Conservation (phyloP, 2,329 filamentous ascomycete species). For the Daldinia sp. region DNA sequence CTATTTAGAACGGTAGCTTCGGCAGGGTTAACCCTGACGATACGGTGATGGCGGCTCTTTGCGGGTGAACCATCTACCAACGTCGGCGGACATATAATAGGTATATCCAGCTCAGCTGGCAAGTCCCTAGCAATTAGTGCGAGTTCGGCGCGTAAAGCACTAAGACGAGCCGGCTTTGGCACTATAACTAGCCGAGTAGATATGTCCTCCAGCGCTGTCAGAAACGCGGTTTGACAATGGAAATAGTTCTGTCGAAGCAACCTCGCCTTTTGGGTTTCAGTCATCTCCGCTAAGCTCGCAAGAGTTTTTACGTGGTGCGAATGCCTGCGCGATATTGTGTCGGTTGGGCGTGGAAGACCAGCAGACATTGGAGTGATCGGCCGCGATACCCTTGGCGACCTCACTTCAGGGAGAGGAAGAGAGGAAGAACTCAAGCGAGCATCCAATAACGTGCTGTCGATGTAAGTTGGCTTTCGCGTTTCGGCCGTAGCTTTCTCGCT, state of each 20-base stretch:
- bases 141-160: slow-evolving; percentile 81
- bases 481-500: slow-evolving; percentile 32
- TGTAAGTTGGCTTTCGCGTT: slow-evolving; percentile 54
- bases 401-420: slow-evolving; percentile 68
- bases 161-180: slow-evolving; percentile 81
- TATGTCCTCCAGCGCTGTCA: slow-evolving; percentile 82
- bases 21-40: slow-evolving; percentile 82
- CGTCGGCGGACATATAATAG: slow-evolving; percentile 79
- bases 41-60: slow-evolving; percentile 80
- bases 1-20: slow-evolving; percentile 88
- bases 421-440: slow-evolving; percentile 74
- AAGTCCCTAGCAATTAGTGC: slow-evolving; percentile 83
- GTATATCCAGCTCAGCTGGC: slow-evolving; percentile 84
- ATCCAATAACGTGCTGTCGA: slow-evolving; percentile 64
- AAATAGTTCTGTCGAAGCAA: slow-evolving; percentile 84
- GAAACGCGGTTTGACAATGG: slow-evolving; percentile 79
- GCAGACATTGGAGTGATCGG: slow-evolving; percentile 67
- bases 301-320: slow-evolving; percentile 67
- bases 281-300: slow-evolving; percentile 68
- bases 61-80: slow-evolving; percentile 76
- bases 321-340: slow-evolving; percentile 64
- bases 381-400: slow-evolving; percentile 62
- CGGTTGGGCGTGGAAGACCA: slow-evolving; percentile 57
- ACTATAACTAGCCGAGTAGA: slow-evolving; percentile 85
- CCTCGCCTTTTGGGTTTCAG: slow-evolving; percentile 71